A percentile compares a stretch with the other conserved stretches of the same genome.
Evolutionary conservation across 805 yeast genomes (phyloP).

Genomic region (Wickerhamomyces chaumierensis): DNA sequence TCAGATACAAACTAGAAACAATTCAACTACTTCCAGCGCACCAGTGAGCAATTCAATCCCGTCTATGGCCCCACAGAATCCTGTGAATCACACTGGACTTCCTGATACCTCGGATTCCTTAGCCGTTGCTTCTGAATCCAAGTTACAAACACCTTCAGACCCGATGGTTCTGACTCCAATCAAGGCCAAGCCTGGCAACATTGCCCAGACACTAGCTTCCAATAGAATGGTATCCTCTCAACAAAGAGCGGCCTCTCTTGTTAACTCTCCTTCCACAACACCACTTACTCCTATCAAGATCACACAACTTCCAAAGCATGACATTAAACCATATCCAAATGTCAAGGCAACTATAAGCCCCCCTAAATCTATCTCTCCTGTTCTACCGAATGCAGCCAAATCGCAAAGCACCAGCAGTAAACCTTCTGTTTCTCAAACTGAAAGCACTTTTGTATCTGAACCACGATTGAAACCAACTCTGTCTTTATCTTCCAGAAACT

Average conservation of each 20-base stretch:
- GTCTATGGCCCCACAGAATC: neutral
- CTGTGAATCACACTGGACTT: neutral
- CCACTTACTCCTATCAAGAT: neutral
- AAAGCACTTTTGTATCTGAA: neutral
- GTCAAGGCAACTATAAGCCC: neutral
- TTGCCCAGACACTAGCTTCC: neutral
- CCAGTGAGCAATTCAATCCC: too few species aligned
- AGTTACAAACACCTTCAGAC: neutral
- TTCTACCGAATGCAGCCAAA: neutral
- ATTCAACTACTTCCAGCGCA: neutral
- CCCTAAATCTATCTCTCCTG: neutral
- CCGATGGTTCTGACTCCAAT: neutral
- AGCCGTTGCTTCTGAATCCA: neutral
- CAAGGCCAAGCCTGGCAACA: neutral
- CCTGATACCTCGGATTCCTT: neutral
- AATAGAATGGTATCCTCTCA: neutral
- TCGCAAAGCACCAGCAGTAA: neutral
- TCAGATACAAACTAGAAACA: neutral
- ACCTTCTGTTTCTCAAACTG: neutral
- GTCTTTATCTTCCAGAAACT: neutral
- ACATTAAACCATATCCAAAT: neutral
- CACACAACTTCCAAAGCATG: neutral
- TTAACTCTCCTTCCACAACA: neutral
- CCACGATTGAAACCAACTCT: neutral
- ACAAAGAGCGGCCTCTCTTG: neutral